Evolutionary conservation across 2,329 filamentous ascomycete species (phyloP).

Genomic region (Calonectria crousiana): DNA sequence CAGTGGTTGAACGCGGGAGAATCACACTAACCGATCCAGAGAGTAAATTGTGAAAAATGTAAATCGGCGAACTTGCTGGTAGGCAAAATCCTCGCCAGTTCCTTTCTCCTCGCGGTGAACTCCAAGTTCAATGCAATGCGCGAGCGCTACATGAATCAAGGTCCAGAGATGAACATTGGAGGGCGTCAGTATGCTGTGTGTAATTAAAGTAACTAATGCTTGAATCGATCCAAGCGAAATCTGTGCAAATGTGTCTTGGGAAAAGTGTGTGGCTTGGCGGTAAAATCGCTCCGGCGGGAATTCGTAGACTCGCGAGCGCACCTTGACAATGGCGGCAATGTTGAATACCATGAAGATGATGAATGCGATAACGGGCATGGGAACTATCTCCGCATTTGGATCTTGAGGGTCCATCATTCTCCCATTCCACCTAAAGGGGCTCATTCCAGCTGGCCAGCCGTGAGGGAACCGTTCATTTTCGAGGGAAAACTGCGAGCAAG

Average conservation of each 20-base stretch:
- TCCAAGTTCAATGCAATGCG: constrained; percentile 53
- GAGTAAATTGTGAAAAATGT: constrained; percentile 52
- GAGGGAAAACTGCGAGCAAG: constrained; percentile 15
- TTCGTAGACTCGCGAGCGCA: constrained; percentile 49
- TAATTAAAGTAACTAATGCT: constrained; percentile 45
- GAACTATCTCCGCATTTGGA: neutral
- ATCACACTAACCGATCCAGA: constrained; percentile 46
- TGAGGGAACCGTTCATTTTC: constrained; percentile 9
- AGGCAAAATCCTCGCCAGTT: constrained; percentile 14
- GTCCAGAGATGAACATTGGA: constrained; percentile 53
- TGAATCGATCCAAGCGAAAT: constrained; percentile 51
- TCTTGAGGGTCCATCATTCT: constrained; percentile 14
- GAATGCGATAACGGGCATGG: constrained; percentile 44
- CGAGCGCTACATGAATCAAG: constrained; percentile 50
- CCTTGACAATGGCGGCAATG: constrained; percentile 50
- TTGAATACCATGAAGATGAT: constrained; percentile 52
- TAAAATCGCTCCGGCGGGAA: constrained; percentile 50
- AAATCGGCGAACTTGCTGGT: constrained; percentile 37
- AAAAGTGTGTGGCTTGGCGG: constrained; percentile 45
- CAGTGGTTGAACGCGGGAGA: too few relatives aligned
- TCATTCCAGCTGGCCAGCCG: constrained; percentile 36
- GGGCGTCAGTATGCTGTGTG: constrained; percentile 49
- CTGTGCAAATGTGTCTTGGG: constrained; percentile 48
- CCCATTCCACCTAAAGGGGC: constrained; percentile 40
- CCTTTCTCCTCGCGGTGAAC: constrained; percentile 49